Evolutionary conservation across 176 grass and related monocot species (phyloP), one percentile per base, ranked within the genome.

Genomic region (Aegilops speltoides): DNA sequence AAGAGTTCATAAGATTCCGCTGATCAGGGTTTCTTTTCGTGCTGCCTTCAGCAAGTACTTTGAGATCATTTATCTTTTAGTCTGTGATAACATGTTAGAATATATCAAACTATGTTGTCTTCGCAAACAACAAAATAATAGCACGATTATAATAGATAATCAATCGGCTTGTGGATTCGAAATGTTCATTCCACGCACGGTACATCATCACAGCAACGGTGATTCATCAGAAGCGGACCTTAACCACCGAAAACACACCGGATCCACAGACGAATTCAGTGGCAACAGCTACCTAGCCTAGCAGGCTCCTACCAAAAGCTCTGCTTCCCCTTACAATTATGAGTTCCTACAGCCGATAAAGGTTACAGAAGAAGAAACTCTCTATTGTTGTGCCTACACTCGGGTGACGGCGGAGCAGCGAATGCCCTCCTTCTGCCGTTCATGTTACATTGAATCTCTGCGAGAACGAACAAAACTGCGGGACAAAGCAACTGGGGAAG

Each of bases 21-120:
- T 46, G 43, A 46, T 14, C 43, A 46, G 43, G 41, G 12, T 46
- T 46, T 46, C 50, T 40, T 72, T 78, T 94, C 16, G 59, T 83
- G 82, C 40, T 92, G 84, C 69, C 89, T 67, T 89, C 90, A 86
- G 88, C n/a, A 63, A 94, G 62, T 65, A 29, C 77, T 90, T 92
- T 98, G 34, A 94, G 69, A 80, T 89, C 83, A 78, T 91, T 92
- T 94, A 87, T 85, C 79, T 85, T 84, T 92, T 98, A 22, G 94
- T 46, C 96, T 98, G 88, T 17, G 64, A 62, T 14, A 60, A 15
- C 45, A 88, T 52, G 85, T 78, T 78, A 10, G 32, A 65, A 86
- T 74, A 75, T 32, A 59, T 76, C 41, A 86, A 83, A 70, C 5
- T 24, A 63, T 60, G 26, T 31, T 56, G 43, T 46, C 43, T 46